Conservation (phyloP, 192 early-diverging fungal genomes). For the Glomus cerebriforme region DNA sequence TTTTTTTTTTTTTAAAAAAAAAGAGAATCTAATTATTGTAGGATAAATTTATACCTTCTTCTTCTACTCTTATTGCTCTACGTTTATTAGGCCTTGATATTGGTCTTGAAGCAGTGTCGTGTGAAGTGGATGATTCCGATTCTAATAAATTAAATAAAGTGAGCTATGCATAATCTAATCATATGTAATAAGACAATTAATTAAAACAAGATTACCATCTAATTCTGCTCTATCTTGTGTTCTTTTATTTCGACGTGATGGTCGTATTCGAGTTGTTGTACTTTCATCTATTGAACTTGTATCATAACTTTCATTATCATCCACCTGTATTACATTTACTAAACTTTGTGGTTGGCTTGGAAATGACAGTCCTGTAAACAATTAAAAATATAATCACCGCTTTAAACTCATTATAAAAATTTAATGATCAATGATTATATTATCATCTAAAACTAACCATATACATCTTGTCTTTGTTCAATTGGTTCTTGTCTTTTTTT, state of each 20-base stretch:
- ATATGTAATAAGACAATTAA: background rate
- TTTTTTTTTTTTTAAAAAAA: too few relatives aligned
- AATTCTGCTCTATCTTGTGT: background rate
- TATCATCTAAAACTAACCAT: background rate
- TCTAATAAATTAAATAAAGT: background rate
- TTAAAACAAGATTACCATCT: background rate
- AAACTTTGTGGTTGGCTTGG: background rate
- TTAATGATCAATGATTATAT: background rate
- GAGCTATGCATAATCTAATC: background rate
- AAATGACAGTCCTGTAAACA: background rate
- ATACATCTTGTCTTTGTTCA: background rate
- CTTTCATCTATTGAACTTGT: background rate
- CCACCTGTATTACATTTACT: too few relatives aligned
- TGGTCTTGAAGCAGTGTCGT: background rate
- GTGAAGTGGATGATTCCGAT: background rate
- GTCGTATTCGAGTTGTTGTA: background rate
- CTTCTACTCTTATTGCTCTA: background rate
- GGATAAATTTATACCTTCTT: background rate
- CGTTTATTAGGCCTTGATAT: background rate
- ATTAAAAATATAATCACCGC: background rate
- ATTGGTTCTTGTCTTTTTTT: background rate
- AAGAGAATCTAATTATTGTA: background rate
- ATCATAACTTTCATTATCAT: too few relatives aligned
- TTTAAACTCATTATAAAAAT: background rate
- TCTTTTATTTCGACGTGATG: background rate